Base-by-base conservation (phyloP, 148 eudicot genomes). In the Silene uniflora region DNA sequence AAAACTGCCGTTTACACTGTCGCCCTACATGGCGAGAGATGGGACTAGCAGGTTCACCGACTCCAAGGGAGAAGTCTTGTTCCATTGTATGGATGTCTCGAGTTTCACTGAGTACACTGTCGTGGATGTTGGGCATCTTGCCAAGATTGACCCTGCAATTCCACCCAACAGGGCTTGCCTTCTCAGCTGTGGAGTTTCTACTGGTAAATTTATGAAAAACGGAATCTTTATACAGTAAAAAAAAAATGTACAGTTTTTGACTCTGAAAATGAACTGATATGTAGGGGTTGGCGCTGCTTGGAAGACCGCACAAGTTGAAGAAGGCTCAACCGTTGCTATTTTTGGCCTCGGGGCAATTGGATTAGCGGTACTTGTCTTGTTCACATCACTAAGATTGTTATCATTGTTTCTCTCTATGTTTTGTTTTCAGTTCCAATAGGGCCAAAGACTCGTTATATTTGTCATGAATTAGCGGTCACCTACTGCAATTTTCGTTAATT, bases 331-430 rank as follows among this genome's bases (percentile, higher is more conserved):
- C 16, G 97, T 95, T 76, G 96, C 87, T 65, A 84, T 95, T 61
- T 87, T 95, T 80, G 98, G 98, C 25, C 87, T 95, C 16, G 98
- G 98, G 75, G 87, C 91, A 49, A 88, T 95, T 55, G 98, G 98
- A 76, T 80, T 95, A 76, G 98, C 97, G 66, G 98, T 95, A 90
- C 22, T 32, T 17, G 63, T 47, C 73, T 19, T 39, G 27, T 25
- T 62, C 17, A 4, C n/a, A n/a, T n/a, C 47, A 1, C 16, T 6
- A 14, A 2, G 23, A 22, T 7, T 14, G 19, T 13, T 3, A 22
- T 32, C 8, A 35, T 64, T 10, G 39, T 3, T 56, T 5, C 60
- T 56, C 4, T 56, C 17, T 17, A n/a, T 56, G 27, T 60, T 21
- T 60, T 11, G 55, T 49, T 49, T 12, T 49, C 16, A 49, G 1